Percentiles rank a stretch among this genome's conserved stretches.
phyloP scores from a whole-genome alignment of 768 basidiomycete species.

The Hericium coralloides region DNA sequence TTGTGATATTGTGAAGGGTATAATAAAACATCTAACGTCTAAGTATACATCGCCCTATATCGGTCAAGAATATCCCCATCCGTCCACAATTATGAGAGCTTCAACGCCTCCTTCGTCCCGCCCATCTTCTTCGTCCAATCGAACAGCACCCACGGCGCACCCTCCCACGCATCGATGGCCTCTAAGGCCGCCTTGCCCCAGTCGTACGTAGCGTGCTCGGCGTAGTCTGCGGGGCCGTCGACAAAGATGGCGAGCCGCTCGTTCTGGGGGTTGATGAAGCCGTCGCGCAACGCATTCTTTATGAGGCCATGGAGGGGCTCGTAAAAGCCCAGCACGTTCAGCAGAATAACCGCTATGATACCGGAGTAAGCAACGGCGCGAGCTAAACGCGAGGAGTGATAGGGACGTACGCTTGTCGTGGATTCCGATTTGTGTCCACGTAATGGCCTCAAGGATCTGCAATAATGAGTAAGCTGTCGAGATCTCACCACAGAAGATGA shows the following conservation, averaged over 20 bases:
- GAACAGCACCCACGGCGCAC: neutral
- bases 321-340: constrained; percentile 84
- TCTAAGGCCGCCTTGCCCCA: constrained; percentile 69
- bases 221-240: constrained; percentile 51
- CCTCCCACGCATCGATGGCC: constrained; percentile 53
- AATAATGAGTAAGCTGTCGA: neutral
- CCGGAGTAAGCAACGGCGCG: neutral
- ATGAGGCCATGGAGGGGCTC: constrained; percentile 75
- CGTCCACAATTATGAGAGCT: constrained; percentile 5
- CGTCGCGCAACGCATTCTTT: constrained; percentile 51
- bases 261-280: constrained; percentile 64
- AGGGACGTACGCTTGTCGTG: constrained; percentile 65
- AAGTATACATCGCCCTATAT: neutral
- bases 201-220: constrained; percentile 52
- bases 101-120: constrained; percentile 8
- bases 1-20: too few species aligned
- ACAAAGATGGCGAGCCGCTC: constrained; percentile 62
- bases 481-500: neutral
- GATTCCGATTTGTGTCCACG: constrained; percentile 90
- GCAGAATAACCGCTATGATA: constrained; percentile 60
- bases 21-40: neutral
- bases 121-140: constrained; percentile 19
- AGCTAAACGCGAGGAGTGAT: neutral
- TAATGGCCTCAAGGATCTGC: constrained; percentile 83
- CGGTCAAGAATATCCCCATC: neutral